Conservation (phyloP, 2,329 filamentous ascomycete species). For the Alternaria burnsii region DNA sequence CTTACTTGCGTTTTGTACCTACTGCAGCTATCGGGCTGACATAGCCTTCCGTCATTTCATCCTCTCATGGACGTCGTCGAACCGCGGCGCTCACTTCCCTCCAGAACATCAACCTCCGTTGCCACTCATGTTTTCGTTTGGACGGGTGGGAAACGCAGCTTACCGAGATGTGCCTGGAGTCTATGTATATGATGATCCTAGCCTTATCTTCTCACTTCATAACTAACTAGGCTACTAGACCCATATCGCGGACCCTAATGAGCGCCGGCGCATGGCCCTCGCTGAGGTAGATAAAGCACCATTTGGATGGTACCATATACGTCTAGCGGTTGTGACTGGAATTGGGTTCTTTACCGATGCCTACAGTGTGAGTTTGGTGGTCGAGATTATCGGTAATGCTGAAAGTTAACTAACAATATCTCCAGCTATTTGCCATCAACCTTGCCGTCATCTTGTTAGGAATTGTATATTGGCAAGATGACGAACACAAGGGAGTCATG, state of each 20-base stretch:
- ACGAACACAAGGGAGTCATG: conserved; percentile 59
- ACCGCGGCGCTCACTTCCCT: conserved; percentile 4
- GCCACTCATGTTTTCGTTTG: conserved; percentile 36
- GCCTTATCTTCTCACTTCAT: neutral
- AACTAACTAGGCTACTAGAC: conserved; percentile 28
- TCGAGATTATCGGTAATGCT: neutral
- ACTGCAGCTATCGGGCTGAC: conserved; percentile 9
- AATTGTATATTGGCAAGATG: conserved; percentile 74
- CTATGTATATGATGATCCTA: conserved; percentile 19
- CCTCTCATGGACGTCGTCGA: conserved; percentile 4
- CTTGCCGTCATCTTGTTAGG: conserved; percentile 71
- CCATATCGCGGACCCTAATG: conserved; percentile 47
- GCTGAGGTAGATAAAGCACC: conserved; percentile 50
- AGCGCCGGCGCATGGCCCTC: conserved; percentile 47
- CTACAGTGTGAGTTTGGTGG: conserved; percentile 57
- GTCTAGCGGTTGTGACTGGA: conserved; percentile 78
- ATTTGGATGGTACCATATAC: conserved; percentile 72
- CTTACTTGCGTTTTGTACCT: conserved; percentile 10
- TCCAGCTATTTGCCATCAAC: conserved; percentile 66
- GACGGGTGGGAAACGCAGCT: conserved; percentile 41
- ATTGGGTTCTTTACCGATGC: conserved; percentile 91
- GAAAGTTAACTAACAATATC: conserved; percentile 12
- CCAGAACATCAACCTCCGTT: conserved; percentile 7
- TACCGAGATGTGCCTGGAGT: conserved; percentile 45
- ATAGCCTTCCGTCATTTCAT: conserved; percentile 10